phyloP scores from a whole-genome alignment of 805 yeast species.

The Metschnikowia similis region DNA sequence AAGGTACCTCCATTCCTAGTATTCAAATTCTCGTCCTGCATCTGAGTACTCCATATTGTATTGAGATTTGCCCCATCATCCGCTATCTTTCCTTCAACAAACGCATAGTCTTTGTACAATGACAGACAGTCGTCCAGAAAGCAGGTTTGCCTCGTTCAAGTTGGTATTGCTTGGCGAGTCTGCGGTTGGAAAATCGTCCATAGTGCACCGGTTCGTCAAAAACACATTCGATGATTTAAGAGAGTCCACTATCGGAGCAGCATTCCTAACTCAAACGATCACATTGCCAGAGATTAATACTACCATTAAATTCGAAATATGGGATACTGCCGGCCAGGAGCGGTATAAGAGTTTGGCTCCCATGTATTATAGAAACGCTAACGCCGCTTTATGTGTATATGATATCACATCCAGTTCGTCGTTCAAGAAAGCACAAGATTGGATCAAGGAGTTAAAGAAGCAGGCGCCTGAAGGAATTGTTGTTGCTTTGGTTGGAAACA shows the following conservation, averaged over 20 bases:
- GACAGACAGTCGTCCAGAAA: conserved; percentile 8
- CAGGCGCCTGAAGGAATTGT: conserved; percentile 91
- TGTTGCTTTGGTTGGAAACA: conserved; percentile 92
- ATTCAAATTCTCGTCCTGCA: background rate
- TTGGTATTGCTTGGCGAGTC: conserved; percentile 94
- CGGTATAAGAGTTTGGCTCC: conserved; percentile 95
- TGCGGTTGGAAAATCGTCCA: conserved; percentile 94
- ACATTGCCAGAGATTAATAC: conserved; percentile 63
- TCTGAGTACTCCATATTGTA: background rate
- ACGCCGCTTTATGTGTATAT: conserved; percentile 92
- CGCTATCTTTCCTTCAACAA: background rate
- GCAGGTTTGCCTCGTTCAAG: conserved; percentile 58
- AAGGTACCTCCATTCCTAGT: background rate
- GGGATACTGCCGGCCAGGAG: conserved; percentile 99
- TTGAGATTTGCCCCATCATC: background rate
- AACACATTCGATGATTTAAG: conserved; percentile 96
- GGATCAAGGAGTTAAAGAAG: conserved; percentile 95
- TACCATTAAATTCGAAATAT: conserved; percentile 86
- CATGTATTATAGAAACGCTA: conserved; percentile 95
- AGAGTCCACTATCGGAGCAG: conserved; percentile 98
- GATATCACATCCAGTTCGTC: conserved; percentile 94
- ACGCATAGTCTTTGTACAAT: background rate
- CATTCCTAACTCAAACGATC: conserved; percentile 91
- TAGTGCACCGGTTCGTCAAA: conserved; percentile 87
- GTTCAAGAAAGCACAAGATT: conserved; percentile 92